Conservation (phyloP, 2,329 filamentous ascomycete species). For the Macroventuria anomochaeta region DNA sequence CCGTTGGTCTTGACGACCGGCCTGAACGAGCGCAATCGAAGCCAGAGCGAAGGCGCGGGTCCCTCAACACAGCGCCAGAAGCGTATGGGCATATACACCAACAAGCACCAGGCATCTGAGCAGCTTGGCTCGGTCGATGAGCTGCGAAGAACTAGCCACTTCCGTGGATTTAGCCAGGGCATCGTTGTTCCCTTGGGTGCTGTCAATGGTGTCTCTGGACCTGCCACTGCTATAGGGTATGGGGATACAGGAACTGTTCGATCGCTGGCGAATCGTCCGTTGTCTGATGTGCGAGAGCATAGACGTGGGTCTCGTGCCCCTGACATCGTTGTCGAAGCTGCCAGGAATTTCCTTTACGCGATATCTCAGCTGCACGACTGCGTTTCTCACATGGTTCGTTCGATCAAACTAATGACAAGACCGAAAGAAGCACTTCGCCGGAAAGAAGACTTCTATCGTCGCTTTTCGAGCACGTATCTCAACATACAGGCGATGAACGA, state of each 20-base stretch:
- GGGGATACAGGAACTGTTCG: conserved; percentile 45
- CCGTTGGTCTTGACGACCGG: conserved; percentile 70
- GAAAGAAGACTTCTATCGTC: conserved; percentile 58
- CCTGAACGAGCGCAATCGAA: conserved; percentile 69
- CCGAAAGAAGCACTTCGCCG: conserved; percentile 52
- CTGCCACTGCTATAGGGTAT: conserved; percentile 43
- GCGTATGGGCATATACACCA: conserved; percentile 66
- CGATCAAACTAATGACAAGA: conserved; percentile 47
- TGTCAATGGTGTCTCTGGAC: conserved; percentile 39
- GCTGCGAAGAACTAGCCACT: conserved; percentile 58
- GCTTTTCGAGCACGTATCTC: conserved; percentile 62
- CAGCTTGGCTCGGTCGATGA: conserved; percentile 60
- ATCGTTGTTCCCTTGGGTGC: conserved; percentile 51
- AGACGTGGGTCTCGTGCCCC: conserved; percentile 56
- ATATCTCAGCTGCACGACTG: conserved; percentile 58
- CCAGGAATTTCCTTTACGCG: conserved; percentile 62
- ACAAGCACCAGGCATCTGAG: conserved; percentile 59
- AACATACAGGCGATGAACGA: conserved; percentile 64
- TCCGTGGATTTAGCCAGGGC: conserved; percentile 64
- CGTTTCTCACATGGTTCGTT: conserved; percentile 46
- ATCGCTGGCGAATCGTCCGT: conserved; percentile 54
- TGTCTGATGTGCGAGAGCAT: conserved; percentile 65
- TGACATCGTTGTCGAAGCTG: conserved; percentile 61
- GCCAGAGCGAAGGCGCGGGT: conserved; percentile 66
- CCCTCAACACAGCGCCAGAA: conserved; percentile 61